Percentiles rank a stretch among this genome's conserved stretches.
Conservation (phyloP, 73 alveolate genomes). For the Symbiodinium natans region DNA sequence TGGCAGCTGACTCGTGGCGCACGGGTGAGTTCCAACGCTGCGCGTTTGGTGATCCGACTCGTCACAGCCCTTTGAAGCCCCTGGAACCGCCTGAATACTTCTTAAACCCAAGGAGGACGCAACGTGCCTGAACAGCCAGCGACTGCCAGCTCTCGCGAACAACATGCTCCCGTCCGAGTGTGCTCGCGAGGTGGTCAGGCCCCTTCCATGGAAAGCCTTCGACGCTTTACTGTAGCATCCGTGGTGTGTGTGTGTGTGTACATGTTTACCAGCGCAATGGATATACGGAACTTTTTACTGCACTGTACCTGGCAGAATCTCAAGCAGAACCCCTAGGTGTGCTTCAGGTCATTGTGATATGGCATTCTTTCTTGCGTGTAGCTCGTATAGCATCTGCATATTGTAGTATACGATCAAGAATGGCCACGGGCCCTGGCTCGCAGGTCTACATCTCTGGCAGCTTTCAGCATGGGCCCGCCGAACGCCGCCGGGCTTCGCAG, state of each 20-base stretch:
- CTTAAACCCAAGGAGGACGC: slow-evolving; percentile 61
- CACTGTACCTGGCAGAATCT: too few relatives aligned
- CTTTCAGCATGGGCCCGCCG: slow-evolving; percentile 81
- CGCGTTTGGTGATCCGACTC: too few relatives aligned
- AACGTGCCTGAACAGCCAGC: slow-evolving; percentile 55
- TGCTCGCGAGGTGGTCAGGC: slow-evolving; percentile 75
- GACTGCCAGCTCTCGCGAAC: slow-evolving; percentile 25
- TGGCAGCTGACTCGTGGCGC: slow-evolving; percentile 46
- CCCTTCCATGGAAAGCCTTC: not conserved
- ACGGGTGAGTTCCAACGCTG: not conserved
- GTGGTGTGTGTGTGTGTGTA: too few relatives aligned
- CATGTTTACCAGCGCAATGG: too few relatives aligned
- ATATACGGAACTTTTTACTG: too few relatives aligned
- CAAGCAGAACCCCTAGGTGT: too few relatives aligned
- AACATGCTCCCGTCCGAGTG: slow-evolving; percentile 57
- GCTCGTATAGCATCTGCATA: too few relatives aligned
- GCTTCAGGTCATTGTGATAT: too few relatives aligned
- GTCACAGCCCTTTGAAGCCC: not conserved
- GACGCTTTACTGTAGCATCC: not conserved
- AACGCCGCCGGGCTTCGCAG: slow-evolving; percentile 22
- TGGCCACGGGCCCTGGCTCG: too few relatives aligned
- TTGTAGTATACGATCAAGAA: too few relatives aligned
- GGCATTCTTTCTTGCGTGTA: too few relatives aligned
- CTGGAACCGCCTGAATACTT: too few relatives aligned
- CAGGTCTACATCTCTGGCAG: slow-evolving; percentile 38